Percentiles rank a stretch among this genome's conserved stretches.
Conservation (phyloP, 164 flowering plant genomes). For the Pachysandra terminalis region DNA sequence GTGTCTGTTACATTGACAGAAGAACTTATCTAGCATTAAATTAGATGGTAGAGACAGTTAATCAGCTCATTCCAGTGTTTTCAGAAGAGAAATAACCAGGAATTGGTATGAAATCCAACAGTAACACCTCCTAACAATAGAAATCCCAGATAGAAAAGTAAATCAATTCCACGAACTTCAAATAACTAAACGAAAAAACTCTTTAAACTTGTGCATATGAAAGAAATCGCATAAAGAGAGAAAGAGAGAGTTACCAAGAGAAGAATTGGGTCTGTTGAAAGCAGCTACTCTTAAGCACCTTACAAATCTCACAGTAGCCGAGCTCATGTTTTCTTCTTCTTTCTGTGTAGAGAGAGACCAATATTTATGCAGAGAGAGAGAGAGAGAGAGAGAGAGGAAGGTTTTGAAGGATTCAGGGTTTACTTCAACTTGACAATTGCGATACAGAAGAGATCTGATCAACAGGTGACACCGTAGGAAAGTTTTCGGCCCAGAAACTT, state of each 20-base stretch:
- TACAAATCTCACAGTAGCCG: conserved; percentile 5
- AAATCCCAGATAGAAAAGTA: background rate
- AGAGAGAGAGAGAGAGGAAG: background rate
- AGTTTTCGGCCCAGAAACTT: too few species aligned
- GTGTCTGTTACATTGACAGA: too few species aligned
- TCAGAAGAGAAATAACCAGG: too few species aligned
- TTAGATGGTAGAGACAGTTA: too few species aligned
- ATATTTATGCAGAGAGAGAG: background rate
- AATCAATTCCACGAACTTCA: background rate
- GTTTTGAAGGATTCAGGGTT: background rate
- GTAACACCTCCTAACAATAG: too few species aligned
- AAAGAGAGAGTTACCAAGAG: conserved; percentile 15
- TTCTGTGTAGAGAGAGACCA: background rate
- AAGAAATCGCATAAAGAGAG: background rate
- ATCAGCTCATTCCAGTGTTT: too few species aligned
- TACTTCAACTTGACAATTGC: too few species aligned
- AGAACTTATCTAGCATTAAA: too few species aligned
- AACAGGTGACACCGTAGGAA: too few species aligned
- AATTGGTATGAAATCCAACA: background rate
- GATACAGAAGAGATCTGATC: too few species aligned
- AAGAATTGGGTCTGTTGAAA: conserved; percentile 1
- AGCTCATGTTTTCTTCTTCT: conserved; percentile 6
- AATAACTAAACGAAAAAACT: background rate
- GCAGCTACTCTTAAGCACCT: conserved; percentile 3
- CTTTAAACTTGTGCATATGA: too few species aligned